Base-by-base conservation (phyloP, 176 grass and related monocot species). In the Phoenix dactylifera region DNA sequence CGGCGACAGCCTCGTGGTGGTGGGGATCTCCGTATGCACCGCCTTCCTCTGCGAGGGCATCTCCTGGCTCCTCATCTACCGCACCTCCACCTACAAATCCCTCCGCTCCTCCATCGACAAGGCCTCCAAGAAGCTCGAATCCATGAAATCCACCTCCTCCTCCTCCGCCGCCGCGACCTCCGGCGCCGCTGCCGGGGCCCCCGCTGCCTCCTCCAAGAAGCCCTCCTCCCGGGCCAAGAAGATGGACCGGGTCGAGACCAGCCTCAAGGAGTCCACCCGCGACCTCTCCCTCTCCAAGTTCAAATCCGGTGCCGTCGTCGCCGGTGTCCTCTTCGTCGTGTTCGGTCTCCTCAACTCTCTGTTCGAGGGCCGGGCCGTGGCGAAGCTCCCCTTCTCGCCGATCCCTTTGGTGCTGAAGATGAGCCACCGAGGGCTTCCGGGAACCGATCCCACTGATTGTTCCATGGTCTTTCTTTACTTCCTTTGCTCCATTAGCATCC, bases 381-480 rank as follows among this genome's bases (percentile, higher is more conserved):
- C 81, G 29, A 98, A 92, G 66, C 75, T 98, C 51, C 94, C 94
- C 35, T 92, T 92, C 60, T 63, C 64, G 26, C 94, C 94, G 25
- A 70, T 93, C 30, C 78, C 84, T 15, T 73, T 98, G 62, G 76
- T 93, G 18, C 85, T 85, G 58, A 89, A 89, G 57, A 98, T 98
- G 94, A 98, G 94, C 85, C 94, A 98, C 76, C 79, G 94, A 10
- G 94, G 94, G 1, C 57, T 98, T 7, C 82, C 73, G 18, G 93
- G 87, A 4, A 78, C 65, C 71, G 84, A 98, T 51, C 88, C 87
- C 73, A 92, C 93, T 24, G 93, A 92, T 60, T 98, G 93, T 76
- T 91, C 94, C 79, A 92, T 98, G 94, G 88, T 86, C 18, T 98
- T 98, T 82, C 83, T 98, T 49, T 98, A 98, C 82, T 92, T 98